phyloP scores from a whole-genome alignment of 768 basidiomycete species.

The Chalciporus pseudorubinellus region DNA sequence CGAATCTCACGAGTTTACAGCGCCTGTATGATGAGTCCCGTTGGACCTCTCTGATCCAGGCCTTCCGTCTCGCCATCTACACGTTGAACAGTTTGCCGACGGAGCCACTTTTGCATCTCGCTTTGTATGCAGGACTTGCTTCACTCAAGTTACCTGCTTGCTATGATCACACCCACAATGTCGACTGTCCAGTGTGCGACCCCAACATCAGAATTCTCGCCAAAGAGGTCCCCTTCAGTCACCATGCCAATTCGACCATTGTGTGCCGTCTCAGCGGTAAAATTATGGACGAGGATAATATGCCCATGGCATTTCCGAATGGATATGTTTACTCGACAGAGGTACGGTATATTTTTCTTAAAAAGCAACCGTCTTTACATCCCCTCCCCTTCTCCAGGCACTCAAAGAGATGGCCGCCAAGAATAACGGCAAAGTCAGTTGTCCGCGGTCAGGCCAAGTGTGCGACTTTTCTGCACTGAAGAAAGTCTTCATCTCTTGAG shows the following conservation, averaged over 20 bases:
- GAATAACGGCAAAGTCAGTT: conserved; percentile 77
- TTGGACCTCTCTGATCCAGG: conserved; percentile 71
- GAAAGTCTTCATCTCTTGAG: conserved; percentile 91
- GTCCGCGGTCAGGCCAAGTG: conserved; percentile 68
- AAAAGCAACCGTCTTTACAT: conserved; percentile 12
- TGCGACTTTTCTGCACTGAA: conserved; percentile 66
- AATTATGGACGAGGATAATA: conserved; percentile 94
- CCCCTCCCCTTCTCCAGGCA: conserved; percentile 47
- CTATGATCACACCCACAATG: conserved; percentile 64
- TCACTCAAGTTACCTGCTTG: conserved; percentile 89
- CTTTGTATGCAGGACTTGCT: conserved; percentile 88
- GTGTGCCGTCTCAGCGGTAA: conserved; percentile 89
- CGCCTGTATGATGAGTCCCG: conserved; percentile 78
- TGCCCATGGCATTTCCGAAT: conserved; percentile 88
- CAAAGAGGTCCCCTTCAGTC: conserved; percentile 83
- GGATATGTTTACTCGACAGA: conserved; percentile 93
- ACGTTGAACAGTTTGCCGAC: conserved; percentile 84
- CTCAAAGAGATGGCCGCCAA: conserved; percentile 84
- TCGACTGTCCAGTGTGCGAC: conserved; percentile 92
- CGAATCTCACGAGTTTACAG: conserved; percentile 39
- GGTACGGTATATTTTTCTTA: conserved; percentile 44
- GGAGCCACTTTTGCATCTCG: conserved; percentile 81
- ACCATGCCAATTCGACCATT: conserved; percentile 94
- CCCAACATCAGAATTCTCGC: conserved; percentile 72
- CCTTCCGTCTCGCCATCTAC: conserved; percentile 86